A percentile compares a stretch with the other conserved stretches of the same genome.
phyloP scores from a whole-genome alignment of 2,329 filamentous ascomycete genomes.

The Westerdykella sp. region DNA sequence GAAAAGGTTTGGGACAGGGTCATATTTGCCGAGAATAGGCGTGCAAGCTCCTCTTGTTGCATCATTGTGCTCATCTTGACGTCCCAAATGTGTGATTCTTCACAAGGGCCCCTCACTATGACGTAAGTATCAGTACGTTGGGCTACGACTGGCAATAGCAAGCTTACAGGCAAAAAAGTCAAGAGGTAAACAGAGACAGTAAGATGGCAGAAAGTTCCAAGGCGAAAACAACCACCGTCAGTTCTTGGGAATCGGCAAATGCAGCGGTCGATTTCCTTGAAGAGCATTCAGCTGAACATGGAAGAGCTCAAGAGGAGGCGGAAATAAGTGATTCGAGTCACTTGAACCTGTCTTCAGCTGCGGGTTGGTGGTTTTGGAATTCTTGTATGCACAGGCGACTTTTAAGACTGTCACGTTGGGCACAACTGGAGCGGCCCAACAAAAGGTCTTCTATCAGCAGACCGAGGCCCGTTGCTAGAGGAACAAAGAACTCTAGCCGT shows the following conservation, averaged over 20 bases:
- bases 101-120: constrained; percentile 41
- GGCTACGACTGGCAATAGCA: constrained; percentile 1
- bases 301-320: too few species aligned
- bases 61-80: constrained; percentile 40
- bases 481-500: not conserved
- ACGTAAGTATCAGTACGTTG: constrained; percentile 30
- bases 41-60: constrained; percentile 74
- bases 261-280: too few species aligned
- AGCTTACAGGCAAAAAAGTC: constrained; percentile 43
- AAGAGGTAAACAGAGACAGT: too few species aligned
- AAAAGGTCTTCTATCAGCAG: not conserved
- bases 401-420: not conserved
- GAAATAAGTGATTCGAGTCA: too few species aligned
- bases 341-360: too few species aligned
- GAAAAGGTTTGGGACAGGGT: constrained; percentile 46
- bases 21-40: constrained; percentile 71
- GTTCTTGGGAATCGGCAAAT: too few species aligned
- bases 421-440: not conserved
- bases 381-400: too few species aligned
- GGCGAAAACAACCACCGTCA: too few species aligned
- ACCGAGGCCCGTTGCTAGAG: not conserved
- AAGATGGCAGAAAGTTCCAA: too few species aligned
- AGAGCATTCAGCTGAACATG: too few species aligned
- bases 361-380: too few species aligned
- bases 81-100: constrained; percentile 38